These are phyloP conservation scores for Decorospora gaudefroyi DNA, from an alignment of 2,329 filamentous ascomycete genomes.

Conservation along the genomic window DNA sequence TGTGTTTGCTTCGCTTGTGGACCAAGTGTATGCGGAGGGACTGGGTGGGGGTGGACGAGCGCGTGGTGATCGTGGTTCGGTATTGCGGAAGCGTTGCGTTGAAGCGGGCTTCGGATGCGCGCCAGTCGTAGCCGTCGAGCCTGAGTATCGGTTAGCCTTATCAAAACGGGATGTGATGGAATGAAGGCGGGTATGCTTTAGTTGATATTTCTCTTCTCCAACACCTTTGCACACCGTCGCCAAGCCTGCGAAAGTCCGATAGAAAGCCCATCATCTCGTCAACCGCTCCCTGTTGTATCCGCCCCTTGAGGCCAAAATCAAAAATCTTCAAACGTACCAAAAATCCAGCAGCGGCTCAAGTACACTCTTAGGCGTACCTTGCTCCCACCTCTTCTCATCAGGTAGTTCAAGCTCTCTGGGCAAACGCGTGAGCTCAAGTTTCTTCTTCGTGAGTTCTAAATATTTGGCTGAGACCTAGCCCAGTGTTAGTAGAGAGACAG, in stretches of 20 bases:
- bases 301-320: not conserved
- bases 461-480: constrained; percentile 67
- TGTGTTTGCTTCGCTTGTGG: constrained; percentile 60
- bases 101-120: constrained; percentile 60
- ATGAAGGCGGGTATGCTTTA: not conserved
- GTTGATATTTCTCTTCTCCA: too few species aligned
- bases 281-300: too few species aligned
- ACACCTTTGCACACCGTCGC: too few species aligned
- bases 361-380: constrained; percentile 61
- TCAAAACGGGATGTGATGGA: not conserved
- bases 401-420: constrained; percentile 62
- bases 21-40: constrained; percentile 67
- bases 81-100: constrained; percentile 67
- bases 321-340: constrained; percentile 53
- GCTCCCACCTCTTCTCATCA: constrained; percentile 58
- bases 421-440: constrained; percentile 67
- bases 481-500: not conserved
- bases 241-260: too few species aligned
- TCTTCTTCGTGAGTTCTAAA: constrained; percentile 68
- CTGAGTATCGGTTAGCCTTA: constrained; percentile 30
- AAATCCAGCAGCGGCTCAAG: constrained; percentile 69
- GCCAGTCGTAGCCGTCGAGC: constrained; percentile 70
- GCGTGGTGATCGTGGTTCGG: constrained; percentile 58
- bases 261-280: too few species aligned
- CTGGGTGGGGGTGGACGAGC: constrained; percentile 23